Evolutionary conservation across 2,329 filamentous ascomycete species (phyloP).

Genomic region (Talaromyces sp.): DNA sequence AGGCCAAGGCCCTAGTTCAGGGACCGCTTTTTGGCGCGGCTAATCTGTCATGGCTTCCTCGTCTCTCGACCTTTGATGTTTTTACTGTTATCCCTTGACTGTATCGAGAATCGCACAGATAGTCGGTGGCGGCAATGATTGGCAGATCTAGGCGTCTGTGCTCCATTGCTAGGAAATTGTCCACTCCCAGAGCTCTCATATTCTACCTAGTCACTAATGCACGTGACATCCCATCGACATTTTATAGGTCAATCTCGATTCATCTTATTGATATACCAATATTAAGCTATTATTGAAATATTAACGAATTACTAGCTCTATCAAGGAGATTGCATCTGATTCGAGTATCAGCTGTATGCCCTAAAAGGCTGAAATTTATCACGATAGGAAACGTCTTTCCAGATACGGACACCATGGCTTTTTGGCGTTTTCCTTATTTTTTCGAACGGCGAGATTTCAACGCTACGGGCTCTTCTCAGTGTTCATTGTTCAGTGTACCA

Average conservation of each 20-base stretch:
- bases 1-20: background rate
- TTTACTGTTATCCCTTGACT: background rate
- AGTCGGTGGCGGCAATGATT: background rate
- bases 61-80: background rate
- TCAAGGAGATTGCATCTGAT: background rate
- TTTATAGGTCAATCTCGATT: background rate
- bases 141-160: constrained; percentile 1
- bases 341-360: background rate
- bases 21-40: background rate
- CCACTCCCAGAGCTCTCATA: background rate
- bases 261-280: background rate
- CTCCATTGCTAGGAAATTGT: background rate
- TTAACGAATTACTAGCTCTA: background rate
- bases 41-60: background rate
- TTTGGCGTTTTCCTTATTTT: background rate
- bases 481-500: background rate
- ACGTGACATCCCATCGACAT: background rate
- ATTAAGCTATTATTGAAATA: too few relatives aligned
- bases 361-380: background rate
- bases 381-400: too few relatives aligned
- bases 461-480: background rate
- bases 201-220: background rate
- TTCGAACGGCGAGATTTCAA: background rate
- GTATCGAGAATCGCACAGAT: background rate
- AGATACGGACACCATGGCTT: background rate